These are phyloP conservation scores for Russula earlei DNA, from an alignment of 768 basidiomycete genomes.

Conservation along the genomic window DNA sequence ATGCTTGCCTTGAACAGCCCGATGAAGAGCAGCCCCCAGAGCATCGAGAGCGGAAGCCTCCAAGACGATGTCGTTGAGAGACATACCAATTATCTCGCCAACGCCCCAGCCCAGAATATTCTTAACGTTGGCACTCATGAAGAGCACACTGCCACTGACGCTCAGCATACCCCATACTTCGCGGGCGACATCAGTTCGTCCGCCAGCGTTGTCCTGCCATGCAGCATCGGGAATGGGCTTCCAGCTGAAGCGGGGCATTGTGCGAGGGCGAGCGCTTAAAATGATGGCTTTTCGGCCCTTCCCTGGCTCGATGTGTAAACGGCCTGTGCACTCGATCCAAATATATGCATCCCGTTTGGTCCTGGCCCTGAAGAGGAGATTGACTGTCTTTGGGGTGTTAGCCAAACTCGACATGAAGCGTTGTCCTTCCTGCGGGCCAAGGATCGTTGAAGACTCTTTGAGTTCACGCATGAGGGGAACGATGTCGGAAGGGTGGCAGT, in stretches of 20 bases:
- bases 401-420: slow-evolving; percentile 4
- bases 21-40: slow-evolving; percentile 19
- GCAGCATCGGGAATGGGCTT: slow-evolving; percentile 37
- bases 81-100: slow-evolving; percentile 44
- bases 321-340: slow-evolving; percentile 88
- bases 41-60: background rate
- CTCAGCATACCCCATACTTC: slow-evolving; percentile 52
- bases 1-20: slow-evolving; percentile 9
- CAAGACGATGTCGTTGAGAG: slow-evolving; percentile 32
- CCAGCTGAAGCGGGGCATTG: slow-evolving; percentile 60
- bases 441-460: slow-evolving; percentile 50
- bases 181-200: slow-evolving; percentile 22
- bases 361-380: slow-evolving; percentile 76
- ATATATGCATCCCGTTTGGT: slow-evolving; percentile 59
- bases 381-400: slow-evolving; percentile 47
- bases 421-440: slow-evolving; percentile 20
- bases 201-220: slow-evolving; percentile 7
- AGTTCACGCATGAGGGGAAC: slow-evolving; percentile 87
- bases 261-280: slow-evolving; percentile 67
- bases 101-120: slow-evolving; percentile 60
- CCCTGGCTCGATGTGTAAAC: slow-evolving; percentile 84
- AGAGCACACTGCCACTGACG: slow-evolving; percentile 38
- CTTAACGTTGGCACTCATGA: slow-evolving; percentile 39
- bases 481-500: slow-evolving; percentile 84
- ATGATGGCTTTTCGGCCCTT: slow-evolving; percentile 94